Conservation (phyloP, 1,284 basidiomycete genomes). For the Phellinidium pouzarii region DNA sequence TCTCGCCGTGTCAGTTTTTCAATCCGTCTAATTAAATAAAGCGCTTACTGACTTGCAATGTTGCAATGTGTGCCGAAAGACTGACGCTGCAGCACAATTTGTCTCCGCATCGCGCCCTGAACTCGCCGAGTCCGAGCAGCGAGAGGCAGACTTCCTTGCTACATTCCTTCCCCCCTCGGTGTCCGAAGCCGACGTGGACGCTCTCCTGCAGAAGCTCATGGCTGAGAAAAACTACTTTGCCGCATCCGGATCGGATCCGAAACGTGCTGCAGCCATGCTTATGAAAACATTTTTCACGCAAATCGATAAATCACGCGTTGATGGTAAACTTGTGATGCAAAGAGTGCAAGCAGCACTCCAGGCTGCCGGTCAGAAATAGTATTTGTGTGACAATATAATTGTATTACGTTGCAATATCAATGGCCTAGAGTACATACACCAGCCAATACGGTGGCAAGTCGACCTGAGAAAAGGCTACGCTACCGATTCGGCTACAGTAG, state of each 20-base stretch:
- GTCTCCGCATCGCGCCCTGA: constrained; percentile 50
- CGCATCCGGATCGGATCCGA: constrained; percentile 24
- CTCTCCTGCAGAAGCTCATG: constrained; percentile 38
- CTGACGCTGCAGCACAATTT: constrained; percentile 53
- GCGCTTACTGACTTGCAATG: constrained; percentile 4
- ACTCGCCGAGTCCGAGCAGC: constrained; percentile 55
- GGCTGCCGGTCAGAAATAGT: constrained; percentile 13
- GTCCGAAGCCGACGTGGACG: constrained; percentile 47
- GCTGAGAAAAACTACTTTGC: constrained; percentile 24
- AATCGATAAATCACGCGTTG: constrained; percentile 53
- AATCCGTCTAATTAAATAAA: neutral
- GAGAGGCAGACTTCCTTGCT: constrained; percentile 49
- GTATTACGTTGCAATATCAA: neutral
- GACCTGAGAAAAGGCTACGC: neutral
- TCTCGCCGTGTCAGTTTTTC: constrained; percentile 45
- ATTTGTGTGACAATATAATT: neutral
- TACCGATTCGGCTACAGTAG: neutral
- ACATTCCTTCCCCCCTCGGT: constrained; percentile 55
- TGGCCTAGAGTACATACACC: constrained; percentile 11
- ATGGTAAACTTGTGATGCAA: constrained; percentile 47
- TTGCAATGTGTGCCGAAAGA: constrained; percentile 31
- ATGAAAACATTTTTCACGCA: constrained; percentile 57
- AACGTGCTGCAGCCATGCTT: constrained; percentile 40
- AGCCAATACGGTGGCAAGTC: neutral
- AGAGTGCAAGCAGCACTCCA: constrained; percentile 39